These are phyloP conservation scores for Acaromyces ingoldii DNA, from an alignment of 1,284 basidiomycete species.

Conservation along the genomic window DNA sequence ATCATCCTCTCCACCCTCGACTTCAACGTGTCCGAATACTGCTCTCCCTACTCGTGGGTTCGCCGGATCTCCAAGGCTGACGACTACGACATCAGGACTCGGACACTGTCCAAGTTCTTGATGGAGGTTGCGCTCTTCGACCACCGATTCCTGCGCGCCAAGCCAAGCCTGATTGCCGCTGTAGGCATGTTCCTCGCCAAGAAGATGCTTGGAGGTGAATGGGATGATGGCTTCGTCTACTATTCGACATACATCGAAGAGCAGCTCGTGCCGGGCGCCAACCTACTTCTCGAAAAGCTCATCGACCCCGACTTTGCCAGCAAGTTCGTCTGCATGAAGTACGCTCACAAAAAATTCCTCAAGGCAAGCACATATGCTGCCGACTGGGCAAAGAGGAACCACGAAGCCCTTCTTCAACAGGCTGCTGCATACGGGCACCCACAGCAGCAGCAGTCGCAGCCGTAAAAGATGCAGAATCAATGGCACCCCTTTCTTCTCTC, in stretches of 20 bases:
- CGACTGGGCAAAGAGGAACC: conserved; percentile 54
- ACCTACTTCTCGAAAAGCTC: conserved; percentile 78
- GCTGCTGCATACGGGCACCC: not conserved
- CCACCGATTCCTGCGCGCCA: conserved; percentile 84
- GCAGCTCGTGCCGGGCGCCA: conserved; percentile 77
- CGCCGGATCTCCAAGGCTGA: conserved; percentile 93
- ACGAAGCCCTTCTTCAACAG: conserved; percentile 11
- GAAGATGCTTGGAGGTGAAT: conserved; percentile 50
- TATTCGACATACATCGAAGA: conserved; percentile 89
- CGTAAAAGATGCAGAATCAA: too few relatives aligned
- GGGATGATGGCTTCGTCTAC: conserved; percentile 79
- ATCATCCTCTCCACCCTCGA: conserved; percentile 80
- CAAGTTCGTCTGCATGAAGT: conserved; percentile 92
- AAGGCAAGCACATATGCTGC: conserved; percentile 63
- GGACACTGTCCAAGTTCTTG: conserved; percentile 87
- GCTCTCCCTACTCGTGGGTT: conserved; percentile 99
- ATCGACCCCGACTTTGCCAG: conserved; percentile 72
- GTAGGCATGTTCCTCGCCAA: conserved; percentile 74
- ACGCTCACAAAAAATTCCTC: conserved; percentile 85
- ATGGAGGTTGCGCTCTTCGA: conserved; percentile 94
- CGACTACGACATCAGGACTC: conserved; percentile 92
- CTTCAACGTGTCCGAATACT: conserved; percentile 93
- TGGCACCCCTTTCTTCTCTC: too few relatives aligned
- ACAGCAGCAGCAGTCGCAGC: too few relatives aligned
- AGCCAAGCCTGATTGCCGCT: conserved; percentile 91